Evolutionary conservation across 2,329 filamentous ascomycete species (phyloP).

Genomic region (Sclerotinia subarctica): DNA sequence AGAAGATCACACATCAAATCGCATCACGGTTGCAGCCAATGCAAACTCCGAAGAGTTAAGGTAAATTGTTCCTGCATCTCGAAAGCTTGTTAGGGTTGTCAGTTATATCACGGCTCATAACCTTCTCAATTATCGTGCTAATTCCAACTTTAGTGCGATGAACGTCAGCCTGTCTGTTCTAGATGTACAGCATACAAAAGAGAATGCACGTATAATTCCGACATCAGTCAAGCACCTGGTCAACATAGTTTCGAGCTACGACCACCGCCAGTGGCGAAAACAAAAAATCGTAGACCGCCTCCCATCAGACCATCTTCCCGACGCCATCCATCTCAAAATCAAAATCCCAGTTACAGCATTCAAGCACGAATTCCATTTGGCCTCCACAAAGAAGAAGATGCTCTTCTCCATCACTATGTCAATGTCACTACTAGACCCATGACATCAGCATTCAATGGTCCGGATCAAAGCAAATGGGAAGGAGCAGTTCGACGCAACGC

Average conservation of each 20-base stretch:
- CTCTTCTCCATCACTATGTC: conserved; percentile 14
- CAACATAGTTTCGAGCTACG: conserved; percentile 15
- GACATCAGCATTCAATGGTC: conserved; percentile 14
- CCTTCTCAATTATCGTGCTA: neutral
- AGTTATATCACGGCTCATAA: neutral
- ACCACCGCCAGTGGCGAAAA: neutral
- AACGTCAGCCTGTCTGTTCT: conserved; percentile 12
- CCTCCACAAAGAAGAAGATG: neutral
- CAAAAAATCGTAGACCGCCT: neutral
- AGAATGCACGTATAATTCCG: conserved; percentile 16
- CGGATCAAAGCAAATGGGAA: conserved; percentile 10
- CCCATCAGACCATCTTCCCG: conserved; percentile 9
- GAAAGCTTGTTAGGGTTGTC: neutral
- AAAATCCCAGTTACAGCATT: neutral
- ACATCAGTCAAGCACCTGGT: conserved; percentile 9
- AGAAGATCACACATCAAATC: conserved; percentile 21
- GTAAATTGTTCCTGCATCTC: neutral
- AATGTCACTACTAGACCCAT: conserved; percentile 9
- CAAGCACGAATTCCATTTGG: conserved; percentile 4
- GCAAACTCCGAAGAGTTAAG: conserved; percentile 15
- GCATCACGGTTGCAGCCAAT: conserved; percentile 18
- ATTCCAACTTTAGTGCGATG: conserved; percentile 12
- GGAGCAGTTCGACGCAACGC: conserved; percentile 1
- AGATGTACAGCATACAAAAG: conserved; percentile 17
- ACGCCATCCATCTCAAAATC: neutral